Base-by-base conservation (phyloP, 192 early-diverging fungal genomes). In the Podochytrium sp. region DNA sequence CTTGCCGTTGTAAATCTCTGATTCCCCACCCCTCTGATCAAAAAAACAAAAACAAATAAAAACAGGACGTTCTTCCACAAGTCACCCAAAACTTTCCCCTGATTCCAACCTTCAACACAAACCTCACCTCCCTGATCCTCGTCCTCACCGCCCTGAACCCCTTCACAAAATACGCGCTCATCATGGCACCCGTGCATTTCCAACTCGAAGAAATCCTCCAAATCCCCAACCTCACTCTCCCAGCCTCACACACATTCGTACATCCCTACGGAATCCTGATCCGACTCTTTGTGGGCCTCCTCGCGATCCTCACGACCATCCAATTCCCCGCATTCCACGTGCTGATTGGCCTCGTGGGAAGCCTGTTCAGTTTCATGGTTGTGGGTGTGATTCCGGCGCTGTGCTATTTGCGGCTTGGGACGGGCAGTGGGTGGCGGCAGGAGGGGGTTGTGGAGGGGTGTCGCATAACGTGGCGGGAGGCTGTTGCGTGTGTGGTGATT, bases 81-180 rank as follows among this genome's bases (percentile, higher is more conserved):
- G 86, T 92, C 57, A 92, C 89, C 1, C 83, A 87, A 81, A 92
- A 91, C 70, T 76, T 92, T 16, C 82, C 90, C n/a, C 29, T 33
- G 25, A 82, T 89, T 30, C 80, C 86, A 3, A 79, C 78, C 2
- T 91, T 83, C 67, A 81, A 82, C 33, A 65, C 69, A 32, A 27
- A 76, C 39, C 69, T 91, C 16, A 91, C 84, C 34, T 49, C 77
- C 30, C 39, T 88, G 3, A 92, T 89, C 23, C 53, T 92, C 53
- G 85, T 78, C 53, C 73, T 92, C 3, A 81, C 91, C 35, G 89
- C 87, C 3, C 65, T 92, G 30, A 92, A 91, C 34, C 91, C 91
- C 5, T 55, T 91, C 56, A 89, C 91, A 29, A 92, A 92, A 68
- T 92, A 90, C 68, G 88, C 88, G 16, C 71, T 92, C 20, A 84